Conservation (phyloP, 805 yeast species). For the Saccharomycopsis oosterbeekiorum region DNA sequence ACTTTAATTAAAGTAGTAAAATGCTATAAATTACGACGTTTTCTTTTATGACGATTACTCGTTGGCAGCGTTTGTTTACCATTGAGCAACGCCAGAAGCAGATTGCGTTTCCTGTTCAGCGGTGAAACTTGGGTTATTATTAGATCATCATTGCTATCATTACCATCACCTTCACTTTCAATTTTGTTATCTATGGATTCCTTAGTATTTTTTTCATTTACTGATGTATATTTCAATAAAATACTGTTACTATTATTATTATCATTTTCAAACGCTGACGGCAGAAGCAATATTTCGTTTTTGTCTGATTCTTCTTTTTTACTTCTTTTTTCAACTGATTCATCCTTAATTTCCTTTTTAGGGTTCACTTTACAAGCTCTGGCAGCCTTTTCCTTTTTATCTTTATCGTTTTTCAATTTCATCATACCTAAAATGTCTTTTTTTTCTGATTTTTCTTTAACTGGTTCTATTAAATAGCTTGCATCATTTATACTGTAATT, state of each 20-base stretch:
- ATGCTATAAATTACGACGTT: background rate
- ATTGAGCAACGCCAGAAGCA: background rate
- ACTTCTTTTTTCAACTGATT: no score
- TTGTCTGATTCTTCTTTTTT: no score
- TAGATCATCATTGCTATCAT: background rate
- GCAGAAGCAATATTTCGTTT: no score
- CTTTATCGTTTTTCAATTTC: background rate
- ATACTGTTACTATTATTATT: background rate
- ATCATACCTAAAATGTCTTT: background rate
- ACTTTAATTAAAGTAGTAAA: no score
- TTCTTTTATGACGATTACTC: background rate
- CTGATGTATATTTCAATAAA: background rate
- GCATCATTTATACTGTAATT: slow-evolving; percentile 49
- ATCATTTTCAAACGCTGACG: no score
- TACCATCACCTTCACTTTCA: no score
- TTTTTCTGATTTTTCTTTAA: background rate
- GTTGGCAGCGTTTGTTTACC: background rate
- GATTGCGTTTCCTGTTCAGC: background rate
- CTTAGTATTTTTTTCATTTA: background rate
- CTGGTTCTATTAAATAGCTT: slow-evolving; percentile 25
- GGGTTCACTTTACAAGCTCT: background rate
- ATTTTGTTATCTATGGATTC: background rate
- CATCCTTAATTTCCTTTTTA: no score
- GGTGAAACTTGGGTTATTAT: background rate
- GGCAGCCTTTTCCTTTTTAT: background rate